Evolutionary conservation across 1,284 basidiomycete species (phyloP).

Genomic region (Farysia itapuensis): DNA sequence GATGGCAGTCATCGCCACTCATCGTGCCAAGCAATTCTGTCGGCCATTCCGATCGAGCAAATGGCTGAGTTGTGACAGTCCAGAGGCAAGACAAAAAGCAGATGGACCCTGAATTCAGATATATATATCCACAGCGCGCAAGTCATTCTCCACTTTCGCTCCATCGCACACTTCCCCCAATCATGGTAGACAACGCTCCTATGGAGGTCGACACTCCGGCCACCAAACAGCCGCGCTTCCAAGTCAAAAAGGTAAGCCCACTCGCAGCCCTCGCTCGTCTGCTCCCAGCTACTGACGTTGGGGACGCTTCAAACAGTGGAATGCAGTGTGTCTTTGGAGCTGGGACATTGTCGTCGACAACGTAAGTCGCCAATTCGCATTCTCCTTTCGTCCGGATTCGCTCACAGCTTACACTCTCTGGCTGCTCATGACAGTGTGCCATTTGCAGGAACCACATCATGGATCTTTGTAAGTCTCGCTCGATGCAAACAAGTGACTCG

Average conservation of each 20-base stretch:
- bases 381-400: too few relatives aligned
- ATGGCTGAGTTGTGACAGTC: too few relatives aligned
- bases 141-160: too few relatives aligned
- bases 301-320: slow-evolving; percentile 46
- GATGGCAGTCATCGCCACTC: too few relatives aligned
- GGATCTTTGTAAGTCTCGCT: slow-evolving; percentile 53
- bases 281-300: not conserved
- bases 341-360: slow-evolving; percentile 60
- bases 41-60: too few relatives aligned
- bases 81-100: too few relatives aligned
- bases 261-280: not conserved
- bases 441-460: slow-evolving; percentile 60
- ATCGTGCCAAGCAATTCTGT: too few relatives aligned
- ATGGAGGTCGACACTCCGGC: slow-evolving; percentile 49
- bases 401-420: not conserved
- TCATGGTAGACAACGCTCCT: slow-evolving; percentile 33
- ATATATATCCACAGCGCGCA: too few relatives aligned
- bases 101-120: too few relatives aligned
- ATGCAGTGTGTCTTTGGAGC: slow-evolving; percentile 57
- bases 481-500: too few relatives aligned
- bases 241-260: slow-evolving; percentile 56
- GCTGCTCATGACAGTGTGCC: slow-evolving; percentile 45
- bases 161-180: too few relatives aligned
- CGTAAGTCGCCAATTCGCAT: slow-evolving; percentile 32
- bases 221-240: slow-evolving; percentile 52